Evolutionary conservation across 768 basidiomycete species (phyloP).

Genomic region (Rubroboletus satanas): DNA sequence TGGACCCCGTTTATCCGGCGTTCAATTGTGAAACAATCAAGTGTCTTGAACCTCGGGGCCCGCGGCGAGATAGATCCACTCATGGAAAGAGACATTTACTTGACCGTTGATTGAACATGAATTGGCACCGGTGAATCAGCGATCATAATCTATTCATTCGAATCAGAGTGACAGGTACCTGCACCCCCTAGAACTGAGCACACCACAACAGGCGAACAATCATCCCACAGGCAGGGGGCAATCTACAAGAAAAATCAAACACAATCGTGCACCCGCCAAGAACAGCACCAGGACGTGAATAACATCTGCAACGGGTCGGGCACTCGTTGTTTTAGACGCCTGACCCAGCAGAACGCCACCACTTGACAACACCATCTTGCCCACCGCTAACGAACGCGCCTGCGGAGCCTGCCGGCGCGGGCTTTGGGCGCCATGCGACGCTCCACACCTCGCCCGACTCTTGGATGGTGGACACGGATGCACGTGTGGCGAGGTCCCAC

Average conservation of each 20-base stretch:
- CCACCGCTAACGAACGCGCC: slow-evolving; percentile 70
- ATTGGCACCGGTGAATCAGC: background rate
- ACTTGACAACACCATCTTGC: slow-evolving; percentile 68
- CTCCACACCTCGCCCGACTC: slow-evolving; percentile 83
- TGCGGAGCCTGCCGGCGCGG: slow-evolving; percentile 48
- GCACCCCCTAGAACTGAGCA: background rate
- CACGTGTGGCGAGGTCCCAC: slow-evolving; percentile 77
- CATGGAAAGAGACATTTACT: background rate
- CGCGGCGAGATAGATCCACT: background rate
- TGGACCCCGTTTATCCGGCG: background rate
- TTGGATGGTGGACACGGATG: slow-evolving; percentile 71
- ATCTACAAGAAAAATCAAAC: slow-evolving; percentile 1
- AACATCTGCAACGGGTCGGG: background rate
- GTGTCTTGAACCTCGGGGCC: background rate
- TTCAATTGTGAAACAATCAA: background rate
- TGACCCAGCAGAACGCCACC: slow-evolving; percentile 73
- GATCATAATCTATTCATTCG: background rate
- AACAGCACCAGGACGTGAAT: background rate
- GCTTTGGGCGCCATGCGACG: slow-evolving; percentile 73
- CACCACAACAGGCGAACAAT: background rate
- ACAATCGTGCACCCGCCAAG: background rate
- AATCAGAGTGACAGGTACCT: background rate
- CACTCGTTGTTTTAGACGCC: slow-evolving; percentile 18
- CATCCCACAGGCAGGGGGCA: background rate
- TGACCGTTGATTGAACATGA: too few relatives aligned